phyloP scores from a whole-genome alignment of 1,139 yeast genomes.

The Suhomyces chickasaworum region DNA sequence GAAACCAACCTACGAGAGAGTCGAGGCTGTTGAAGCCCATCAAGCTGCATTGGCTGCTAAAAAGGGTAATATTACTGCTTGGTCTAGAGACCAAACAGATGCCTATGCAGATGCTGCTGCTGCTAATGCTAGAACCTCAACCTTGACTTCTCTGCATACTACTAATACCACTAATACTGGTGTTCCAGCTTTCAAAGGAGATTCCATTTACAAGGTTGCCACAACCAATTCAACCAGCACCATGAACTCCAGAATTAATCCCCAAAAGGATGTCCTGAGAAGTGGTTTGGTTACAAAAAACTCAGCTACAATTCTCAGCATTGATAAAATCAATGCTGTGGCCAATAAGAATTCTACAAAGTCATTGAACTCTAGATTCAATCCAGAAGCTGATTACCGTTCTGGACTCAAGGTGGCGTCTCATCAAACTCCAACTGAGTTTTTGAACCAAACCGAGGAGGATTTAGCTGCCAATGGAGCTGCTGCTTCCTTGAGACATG shows the following conservation, averaged over 20 bases:
- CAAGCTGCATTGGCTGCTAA: constrained; percentile 65
- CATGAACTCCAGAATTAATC: constrained; percentile 52
- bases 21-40: constrained; percentile 63
- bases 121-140: constrained; percentile 16
- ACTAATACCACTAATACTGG: constrained; percentile 35
- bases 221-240: constrained; percentile 44
- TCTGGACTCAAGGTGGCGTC: constrained; percentile 35
- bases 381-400: constrained; percentile 48
- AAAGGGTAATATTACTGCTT: constrained; percentile 38
- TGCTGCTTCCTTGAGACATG: constrained; percentile 39
- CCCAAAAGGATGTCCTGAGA: constrained; percentile 43
- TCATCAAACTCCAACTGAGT: constrained; percentile 27
- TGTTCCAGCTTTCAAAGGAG: constrained; percentile 35
- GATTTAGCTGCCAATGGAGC: constrained; percentile 43
- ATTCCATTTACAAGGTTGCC: constrained; percentile 45
- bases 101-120: constrained; percentile 52
- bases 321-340: constrained; percentile 42
- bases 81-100: constrained; percentile 48
- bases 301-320: constrained; percentile 35
- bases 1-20: constrained; percentile 62
- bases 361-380: constrained; percentile 45
- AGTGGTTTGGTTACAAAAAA: constrained; percentile 47
- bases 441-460: constrained; percentile 33
- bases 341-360: constrained; percentile 48
- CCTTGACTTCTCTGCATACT: constrained; percentile 16